Percentiles rank a stretch among this genome's conserved stretches.
These are phyloP conservation scores for Xanthoconium purpureum DNA, from an alignment of 768 basidiomycete genomes.

Conservation along the genomic window DNA sequence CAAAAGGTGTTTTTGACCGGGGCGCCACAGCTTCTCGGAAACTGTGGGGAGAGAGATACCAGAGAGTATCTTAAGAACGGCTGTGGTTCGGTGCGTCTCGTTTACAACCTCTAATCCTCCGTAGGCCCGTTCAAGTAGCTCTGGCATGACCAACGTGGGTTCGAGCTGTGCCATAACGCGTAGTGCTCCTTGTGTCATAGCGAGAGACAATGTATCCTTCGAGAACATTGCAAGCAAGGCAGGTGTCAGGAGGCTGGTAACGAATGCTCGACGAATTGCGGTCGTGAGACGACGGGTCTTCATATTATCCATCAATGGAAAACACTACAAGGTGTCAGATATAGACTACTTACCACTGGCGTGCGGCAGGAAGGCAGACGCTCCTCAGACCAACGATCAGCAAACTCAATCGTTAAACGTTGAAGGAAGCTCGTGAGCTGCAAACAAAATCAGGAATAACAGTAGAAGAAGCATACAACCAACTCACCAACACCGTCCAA, in stretches of 20 bases:
- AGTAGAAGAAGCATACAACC: background rate
- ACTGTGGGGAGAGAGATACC: constrained; percentile 74
- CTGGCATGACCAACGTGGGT: constrained; percentile 83
- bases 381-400: constrained; percentile 77
- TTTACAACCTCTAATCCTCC: constrained; percentile 90
- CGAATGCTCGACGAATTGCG: constrained; percentile 77
- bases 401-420: constrained; percentile 70
- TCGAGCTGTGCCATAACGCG: constrained; percentile 77
- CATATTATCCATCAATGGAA: background rate
- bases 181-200: constrained; percentile 77
- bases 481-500: constrained; percentile 55
- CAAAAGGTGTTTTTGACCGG: constrained; percentile 84
- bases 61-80: constrained; percentile 81
- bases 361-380: constrained; percentile 74
- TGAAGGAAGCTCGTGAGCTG: constrained; percentile 84
- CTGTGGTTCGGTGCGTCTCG: constrained; percentile 93
- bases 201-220: constrained; percentile 77
- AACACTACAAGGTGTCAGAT: background rate
- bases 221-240: constrained; percentile 89
- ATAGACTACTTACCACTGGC: constrained; percentile 48
- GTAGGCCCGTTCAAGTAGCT: constrained; percentile 87
- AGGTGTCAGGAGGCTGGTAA: constrained; percentile 77
- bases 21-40: constrained; percentile 74
- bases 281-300: constrained; percentile 78
- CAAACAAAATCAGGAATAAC: constrained; percentile 9